phyloP scores from a whole-genome alignment of 192 early-diverging fungal genomes.

The Lobosporangium transversale region DNA sequence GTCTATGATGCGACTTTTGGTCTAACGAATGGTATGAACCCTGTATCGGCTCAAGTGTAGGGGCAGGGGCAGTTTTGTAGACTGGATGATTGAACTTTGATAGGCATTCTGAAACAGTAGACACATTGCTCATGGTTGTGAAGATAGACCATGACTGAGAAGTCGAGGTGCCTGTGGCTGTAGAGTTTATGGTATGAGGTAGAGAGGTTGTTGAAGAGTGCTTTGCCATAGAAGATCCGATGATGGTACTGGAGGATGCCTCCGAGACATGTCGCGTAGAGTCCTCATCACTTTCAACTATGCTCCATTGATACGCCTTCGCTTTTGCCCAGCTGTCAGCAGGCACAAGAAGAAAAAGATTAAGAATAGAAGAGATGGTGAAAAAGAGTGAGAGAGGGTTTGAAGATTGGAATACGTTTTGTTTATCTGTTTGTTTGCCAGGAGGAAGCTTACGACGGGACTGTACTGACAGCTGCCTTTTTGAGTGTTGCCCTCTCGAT shows the following conservation, averaged over 20 bases:
- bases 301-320: neutral
- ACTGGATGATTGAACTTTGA: neutral
- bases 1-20: too few species aligned
- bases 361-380: too few species aligned
- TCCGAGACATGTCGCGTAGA: too few species aligned
- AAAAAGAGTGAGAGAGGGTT: too few species aligned
- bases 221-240: neutral
- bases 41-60: too few species aligned
- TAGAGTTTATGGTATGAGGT: neutral
- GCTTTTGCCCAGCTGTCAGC: slow-evolving; percentile 20
- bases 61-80: too few species aligned
- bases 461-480: slow-evolving; percentile 25
- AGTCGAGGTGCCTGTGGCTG: neutral
- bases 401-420: too few species aligned
- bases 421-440: neutral
- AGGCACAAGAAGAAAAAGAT: too few species aligned
- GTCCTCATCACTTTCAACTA: neutral
- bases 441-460: slow-evolving; percentile 14
- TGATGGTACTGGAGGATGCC: neutral
- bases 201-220: neutral
- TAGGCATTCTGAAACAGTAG: slow-evolving; percentile 5
- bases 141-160: slow-evolving; percentile 22
- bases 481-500: slow-evolving; percentile 23
- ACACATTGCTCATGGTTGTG: slow-evolving; percentile 21
- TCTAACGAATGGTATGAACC: too few species aligned